Evolutionary conservation across 768 basidiomycete genomes (phyloP).

Genomic region (Hypholoma fasciculare): DNA sequence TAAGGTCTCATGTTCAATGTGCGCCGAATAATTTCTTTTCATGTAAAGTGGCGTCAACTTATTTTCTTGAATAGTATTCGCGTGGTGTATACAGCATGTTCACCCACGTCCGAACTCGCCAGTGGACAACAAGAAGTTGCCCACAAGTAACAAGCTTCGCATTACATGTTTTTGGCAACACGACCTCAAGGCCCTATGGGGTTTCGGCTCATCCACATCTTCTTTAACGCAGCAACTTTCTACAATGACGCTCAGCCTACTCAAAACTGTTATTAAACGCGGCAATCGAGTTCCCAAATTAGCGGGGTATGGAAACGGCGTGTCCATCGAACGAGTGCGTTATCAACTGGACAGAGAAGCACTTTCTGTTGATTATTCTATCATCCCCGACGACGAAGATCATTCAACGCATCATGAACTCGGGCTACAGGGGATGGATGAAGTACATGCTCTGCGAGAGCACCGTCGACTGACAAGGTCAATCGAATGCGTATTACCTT

Average conservation of each 20-base stretch:
- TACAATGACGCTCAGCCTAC: constrained; percentile 79
- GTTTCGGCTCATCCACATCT: constrained; percentile 59
- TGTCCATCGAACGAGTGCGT: constrained; percentile 74
- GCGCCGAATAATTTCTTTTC: constrained; percentile 12
- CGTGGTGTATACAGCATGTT: constrained; percentile 89
- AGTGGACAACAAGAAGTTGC: constrained; percentile 33
- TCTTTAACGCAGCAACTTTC: constrained; percentile 78
- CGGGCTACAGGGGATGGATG: constrained; percentile 53
- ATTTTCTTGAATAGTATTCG: constrained; percentile 56
- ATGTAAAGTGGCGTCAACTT: constrained; percentile 10
- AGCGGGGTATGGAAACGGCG: constrained; percentile 76
- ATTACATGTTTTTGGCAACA: constrained; percentile 96
- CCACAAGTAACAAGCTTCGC: constrained; percentile 48
- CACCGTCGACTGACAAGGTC: constrained; percentile 70
- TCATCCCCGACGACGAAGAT: constrained; percentile 76
- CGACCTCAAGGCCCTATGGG: constrained; percentile 87
- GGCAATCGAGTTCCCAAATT: constrained; percentile 75
- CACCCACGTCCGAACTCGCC: constrained; percentile 34
- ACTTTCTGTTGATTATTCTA: constrained; percentile 78
- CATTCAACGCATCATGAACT: constrained; percentile 27
- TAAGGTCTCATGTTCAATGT: constrained; percentile 84
- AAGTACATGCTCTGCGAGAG: constrained; percentile 64
- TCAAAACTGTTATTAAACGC: constrained; percentile 79
- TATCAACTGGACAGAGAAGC: constrained; percentile 86
- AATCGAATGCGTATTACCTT: constrained; percentile 79